Percentiles rank a stretch among this genome's conserved stretches.
phyloP scores from a whole-genome alignment of 805 yeast species.

The Cyberlindnera euphorbiiphila region DNA sequence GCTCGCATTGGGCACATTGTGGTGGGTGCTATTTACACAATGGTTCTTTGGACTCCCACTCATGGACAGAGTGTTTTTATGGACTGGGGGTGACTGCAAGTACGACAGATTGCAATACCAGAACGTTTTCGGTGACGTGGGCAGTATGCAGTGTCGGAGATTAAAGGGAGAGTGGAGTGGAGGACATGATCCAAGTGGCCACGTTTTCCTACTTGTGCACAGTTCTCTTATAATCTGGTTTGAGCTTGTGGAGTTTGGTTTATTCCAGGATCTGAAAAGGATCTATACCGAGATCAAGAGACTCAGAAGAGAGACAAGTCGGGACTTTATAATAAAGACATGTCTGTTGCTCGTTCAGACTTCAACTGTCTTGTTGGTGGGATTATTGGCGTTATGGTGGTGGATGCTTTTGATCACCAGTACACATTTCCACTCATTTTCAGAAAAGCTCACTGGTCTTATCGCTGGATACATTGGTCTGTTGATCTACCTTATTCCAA shows the following conservation, averaged over 20 bases:
- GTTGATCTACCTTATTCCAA: slow-evolving; percentile 37
- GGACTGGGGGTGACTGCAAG: slow-evolving; percentile 80
- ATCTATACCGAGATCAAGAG: slow-evolving; percentile 6
- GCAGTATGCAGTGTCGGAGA: slow-evolving; percentile 41
- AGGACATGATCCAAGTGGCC: slow-evolving; percentile 97
- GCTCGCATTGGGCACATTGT: slow-evolving; percentile 39
- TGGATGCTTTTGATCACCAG: slow-evolving; percentile 86
- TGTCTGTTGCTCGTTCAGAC: not conserved
- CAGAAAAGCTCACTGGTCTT: slow-evolving; percentile 73
- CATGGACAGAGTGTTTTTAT: slow-evolving; percentile 79
- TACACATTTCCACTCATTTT: slow-evolving; percentile 75
- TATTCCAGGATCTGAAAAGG: slow-evolving; percentile 32
- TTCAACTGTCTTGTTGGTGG: slow-evolving; percentile 29
- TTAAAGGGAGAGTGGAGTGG: slow-evolving; percentile 70
- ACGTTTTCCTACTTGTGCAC: slow-evolving; percentile 72
- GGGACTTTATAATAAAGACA: not conserved
- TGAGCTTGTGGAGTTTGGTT: slow-evolving; percentile 47
- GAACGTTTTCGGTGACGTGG: slow-evolving; percentile 11
- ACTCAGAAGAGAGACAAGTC: slow-evolving; percentile 1
- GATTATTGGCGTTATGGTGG: slow-evolving; percentile 58
- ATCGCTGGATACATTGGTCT: slow-evolving; percentile 53
- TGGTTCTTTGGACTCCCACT: slow-evolving; percentile 82
- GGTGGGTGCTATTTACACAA: slow-evolving; percentile 89
- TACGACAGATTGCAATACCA: slow-evolving; percentile 7
- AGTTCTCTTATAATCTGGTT: slow-evolving; percentile 61